phyloP scores from a whole-genome alignment of 495 filamentous ascomycete genomes.

The Niebla homalea region DNA sequence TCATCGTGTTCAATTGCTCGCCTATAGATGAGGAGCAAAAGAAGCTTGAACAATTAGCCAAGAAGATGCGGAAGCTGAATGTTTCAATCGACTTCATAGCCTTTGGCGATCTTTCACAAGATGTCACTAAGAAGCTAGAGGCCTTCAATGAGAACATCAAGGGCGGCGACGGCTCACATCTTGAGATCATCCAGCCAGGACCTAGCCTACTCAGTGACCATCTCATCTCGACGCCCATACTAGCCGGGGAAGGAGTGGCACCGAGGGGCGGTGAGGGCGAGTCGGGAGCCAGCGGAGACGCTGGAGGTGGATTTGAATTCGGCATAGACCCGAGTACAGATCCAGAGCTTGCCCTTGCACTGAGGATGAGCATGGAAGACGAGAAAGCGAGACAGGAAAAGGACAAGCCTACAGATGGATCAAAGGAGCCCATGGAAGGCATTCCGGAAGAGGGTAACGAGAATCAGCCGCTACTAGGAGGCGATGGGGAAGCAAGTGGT shows the following conservation, averaged over 20 bases:
- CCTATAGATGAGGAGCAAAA: constrained; percentile 82
- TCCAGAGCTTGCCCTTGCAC: constrained; percentile 85
- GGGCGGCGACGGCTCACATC: constrained; percentile 73
- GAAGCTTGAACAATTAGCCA: constrained; percentile 74
- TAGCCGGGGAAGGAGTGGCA: constrained; percentile 58
- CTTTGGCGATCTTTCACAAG: constrained; percentile 85
- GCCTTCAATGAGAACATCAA: constrained; percentile 89
- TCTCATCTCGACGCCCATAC: constrained; percentile 80
- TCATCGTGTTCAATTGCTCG: constrained; percentile 90
- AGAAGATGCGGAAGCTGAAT: constrained; percentile 96
- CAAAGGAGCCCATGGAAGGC: constrained; percentile 53
- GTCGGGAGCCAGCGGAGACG: constrained; percentile 36
- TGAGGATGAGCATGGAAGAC: constrained; percentile 96
- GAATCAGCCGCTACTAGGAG: constrained; percentile 47
- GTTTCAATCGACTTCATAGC: constrained; percentile 85
- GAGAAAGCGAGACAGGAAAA: constrained; percentile 87
- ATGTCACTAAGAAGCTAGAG: constrained; percentile 81
- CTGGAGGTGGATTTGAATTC: constrained; percentile 54
- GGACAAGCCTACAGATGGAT: constrained; percentile 55
- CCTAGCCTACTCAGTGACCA: constrained; percentile 83
- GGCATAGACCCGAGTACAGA: constrained; percentile 71
- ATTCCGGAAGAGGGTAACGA: constrained; percentile 73
- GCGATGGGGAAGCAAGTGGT: constrained; percentile 55
- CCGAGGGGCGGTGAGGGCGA: constrained; percentile 29
- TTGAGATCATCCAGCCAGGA: constrained; percentile 83